Evolutionary conservation across 164 flowering plant species (phyloP).

Genomic region (Nelumbo lutea): DNA sequence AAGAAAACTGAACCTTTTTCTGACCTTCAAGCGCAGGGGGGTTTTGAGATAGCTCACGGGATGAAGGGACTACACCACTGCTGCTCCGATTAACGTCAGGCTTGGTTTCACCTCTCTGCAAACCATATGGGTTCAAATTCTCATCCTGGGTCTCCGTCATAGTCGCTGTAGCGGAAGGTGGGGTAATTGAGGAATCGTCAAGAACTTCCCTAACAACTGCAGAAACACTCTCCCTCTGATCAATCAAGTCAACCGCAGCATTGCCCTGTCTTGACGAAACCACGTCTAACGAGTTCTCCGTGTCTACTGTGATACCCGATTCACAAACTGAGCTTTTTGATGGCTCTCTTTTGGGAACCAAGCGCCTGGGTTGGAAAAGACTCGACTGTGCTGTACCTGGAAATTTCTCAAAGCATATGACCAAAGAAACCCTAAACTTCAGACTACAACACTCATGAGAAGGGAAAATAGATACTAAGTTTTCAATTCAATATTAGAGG

Average conservation of each 20-base stretch:
- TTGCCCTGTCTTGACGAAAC: slow-evolving; percentile 15
- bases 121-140: slow-evolving; percentile 14
- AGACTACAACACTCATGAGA: neutral
- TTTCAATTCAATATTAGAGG: neutral
- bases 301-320: slow-evolving; percentile 16
- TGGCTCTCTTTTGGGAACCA: slow-evolving; percentile 44
- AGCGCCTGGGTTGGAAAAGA: slow-evolving; percentile 52
- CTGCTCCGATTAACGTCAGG: slow-evolving; percentile 15
- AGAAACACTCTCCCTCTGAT: slow-evolving; percentile 15
- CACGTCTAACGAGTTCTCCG: slow-evolving; percentile 24
- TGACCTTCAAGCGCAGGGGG: slow-evolving; percentile 24
- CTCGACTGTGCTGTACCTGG: slow-evolving; percentile 51
- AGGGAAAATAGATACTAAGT: too few species aligned
- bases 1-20: slow-evolving; percentile 49
- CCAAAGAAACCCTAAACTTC: neutral
- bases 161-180: slow-evolving; percentile 41
- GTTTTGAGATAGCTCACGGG: slow-evolving; percentile 22
- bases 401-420: slow-evolving; percentile 1
- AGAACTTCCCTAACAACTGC: slow-evolving; percentile 29
- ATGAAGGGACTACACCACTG: slow-evolving; percentile 16
- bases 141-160: slow-evolving; percentile 30
- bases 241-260: slow-evolving; percentile 13
- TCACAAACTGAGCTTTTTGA: slow-evolving; percentile 17
- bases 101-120: slow-evolving; percentile 21
- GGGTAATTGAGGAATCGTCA: slow-evolving; percentile 46